Evolutionary conservation across 2,329 filamentous ascomycete species (phyloP), one percentile per base, ranked within the genome.

Genomic region (Aspergillus sclerotialis): DNA sequence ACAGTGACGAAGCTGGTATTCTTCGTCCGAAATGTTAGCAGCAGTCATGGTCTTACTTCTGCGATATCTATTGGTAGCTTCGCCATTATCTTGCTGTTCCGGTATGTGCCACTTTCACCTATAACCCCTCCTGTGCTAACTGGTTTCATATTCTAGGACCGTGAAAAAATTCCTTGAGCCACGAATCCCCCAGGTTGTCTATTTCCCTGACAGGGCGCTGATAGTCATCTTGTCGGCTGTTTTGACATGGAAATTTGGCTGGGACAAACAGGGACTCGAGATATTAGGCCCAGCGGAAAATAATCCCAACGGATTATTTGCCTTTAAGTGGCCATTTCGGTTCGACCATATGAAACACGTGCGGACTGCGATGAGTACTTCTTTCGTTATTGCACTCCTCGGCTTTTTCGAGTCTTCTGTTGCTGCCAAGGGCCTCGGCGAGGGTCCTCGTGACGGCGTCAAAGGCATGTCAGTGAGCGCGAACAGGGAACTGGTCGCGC

Each of bases 371-470:
- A 83, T 96, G 73, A 82, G 85, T 33, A 96, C 92, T 0, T 84
- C 87, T 0, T 94, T 98, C 53, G 72, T 96, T 35, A 94, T 98
- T 44, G 87, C 89, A 1, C 72, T 98, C 15, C 78, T 98, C 0
- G 92, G 92, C n/a, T 98, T 98, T 63, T 98, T 98, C 51, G 92
- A 98, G 61, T 94, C 87, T 3, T 94, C 88, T 0, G 88, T 98
- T 9, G 92, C 92, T 1, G 92, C 92, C 23, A 96, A 96, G 64
- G 90, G 85, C 42, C 67, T 98, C 3, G 84, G 83, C 10, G 69
- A 68, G 30, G 69, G 69, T 5, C 65, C 76, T 27, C 69, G 69
- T 32, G 76, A 82, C 43, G 77, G 77, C 7, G 81, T 95, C 19
- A 76, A 84, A 39, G 83, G 80, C 19, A 86, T 95, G 56, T 77